A percentile compares a stretch with the other conserved stretches of the same genome.
These are phyloP conservation scores for Eucalyptus erythrocorys DNA, from an alignment of 345 rosid genomes.

Conservation along the genomic window DNA sequence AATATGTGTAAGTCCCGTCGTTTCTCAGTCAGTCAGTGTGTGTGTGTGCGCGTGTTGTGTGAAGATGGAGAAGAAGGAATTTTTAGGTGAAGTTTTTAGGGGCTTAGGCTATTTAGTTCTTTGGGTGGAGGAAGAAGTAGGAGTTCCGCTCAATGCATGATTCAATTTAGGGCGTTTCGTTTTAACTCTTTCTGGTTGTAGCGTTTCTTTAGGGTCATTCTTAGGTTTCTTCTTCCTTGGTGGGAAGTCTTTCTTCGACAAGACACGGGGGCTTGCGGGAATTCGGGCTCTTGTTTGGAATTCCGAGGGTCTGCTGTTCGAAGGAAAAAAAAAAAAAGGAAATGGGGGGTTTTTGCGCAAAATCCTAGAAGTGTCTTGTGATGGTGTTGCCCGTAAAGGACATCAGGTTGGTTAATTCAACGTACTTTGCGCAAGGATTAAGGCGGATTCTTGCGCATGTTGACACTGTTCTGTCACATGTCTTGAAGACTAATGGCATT, in stretches of 20 bases:
- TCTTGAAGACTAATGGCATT: not conserved
- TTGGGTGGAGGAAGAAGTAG: slow-evolving; percentile 2
- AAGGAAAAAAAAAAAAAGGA: not conserved
- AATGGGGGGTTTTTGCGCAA: not conserved
- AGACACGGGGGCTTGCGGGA: not conserved
- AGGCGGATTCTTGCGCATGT: not conserved
- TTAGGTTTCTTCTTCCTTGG: not conserved
- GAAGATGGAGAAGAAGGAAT: slow-evolving; percentile 16
- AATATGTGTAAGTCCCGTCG: not conserved
- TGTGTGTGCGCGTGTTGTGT: slow-evolving; percentile 14
- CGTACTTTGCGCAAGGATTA: not conserved
- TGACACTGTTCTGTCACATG: not conserved
- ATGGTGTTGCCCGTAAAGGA: not conserved
- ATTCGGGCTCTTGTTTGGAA: not conserved
- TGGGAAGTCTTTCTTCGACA: not conserved
- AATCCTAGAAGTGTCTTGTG: not conserved
- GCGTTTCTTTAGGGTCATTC: not conserved
- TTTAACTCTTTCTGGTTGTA: not conserved
- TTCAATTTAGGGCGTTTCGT: slow-evolving; percentile 9
- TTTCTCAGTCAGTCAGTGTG: not conserved
- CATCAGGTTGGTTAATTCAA: not conserved
- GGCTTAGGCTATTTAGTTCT: slow-evolving; percentile 11
- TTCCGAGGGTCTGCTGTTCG: not conserved
- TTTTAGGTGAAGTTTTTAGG: slow-evolving; percentile 14
- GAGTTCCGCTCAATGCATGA: not conserved